These are phyloP conservation scores for Venturia asperata DNA, from an alignment of 2,329 filamentous ascomycete species.

Conservation along the genomic window DNA sequence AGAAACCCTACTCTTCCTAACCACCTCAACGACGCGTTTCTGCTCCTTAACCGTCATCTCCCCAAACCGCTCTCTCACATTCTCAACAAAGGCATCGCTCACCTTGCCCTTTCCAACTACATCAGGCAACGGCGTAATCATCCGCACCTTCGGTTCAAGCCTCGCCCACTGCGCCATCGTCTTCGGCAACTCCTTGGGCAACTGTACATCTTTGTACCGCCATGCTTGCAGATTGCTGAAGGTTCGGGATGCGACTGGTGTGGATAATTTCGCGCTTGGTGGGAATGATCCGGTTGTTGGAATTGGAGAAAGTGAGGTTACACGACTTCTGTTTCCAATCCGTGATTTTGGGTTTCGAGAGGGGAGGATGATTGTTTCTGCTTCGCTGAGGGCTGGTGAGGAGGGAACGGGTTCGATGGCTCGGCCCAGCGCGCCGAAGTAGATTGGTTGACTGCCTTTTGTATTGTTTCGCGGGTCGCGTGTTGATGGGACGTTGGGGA, in stretches of 20 bases:
- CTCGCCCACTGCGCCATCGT: conserved; percentile 4
- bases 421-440: neutral
- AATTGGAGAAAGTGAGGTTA: neutral
- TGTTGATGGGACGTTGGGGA: neutral
- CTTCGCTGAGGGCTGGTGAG: neutral
- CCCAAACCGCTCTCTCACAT: neutral
- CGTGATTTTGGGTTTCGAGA: neutral
- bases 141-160: neutral
- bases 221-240: neutral
- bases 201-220: neutral
- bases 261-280: neutral
- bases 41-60: neutral
- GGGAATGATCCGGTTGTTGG: neutral
- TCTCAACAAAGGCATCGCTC: neutral
- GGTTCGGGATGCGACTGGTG: neutral
- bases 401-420: neutral
- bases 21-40: neutral
- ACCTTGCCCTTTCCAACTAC: neutral
- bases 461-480: neutral
- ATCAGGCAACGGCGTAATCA: neutral
- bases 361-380: neutral
- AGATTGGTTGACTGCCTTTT: neutral
- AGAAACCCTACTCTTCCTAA: neutral
- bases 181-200: neutral
- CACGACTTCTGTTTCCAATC: neutral